Percentiles rank a stretch among this genome's conserved stretches.
These are phyloP conservation scores for Lyophyllum semitale DNA, from an alignment of 768 basidiomycete species.

Conservation along the genomic window DNA sequence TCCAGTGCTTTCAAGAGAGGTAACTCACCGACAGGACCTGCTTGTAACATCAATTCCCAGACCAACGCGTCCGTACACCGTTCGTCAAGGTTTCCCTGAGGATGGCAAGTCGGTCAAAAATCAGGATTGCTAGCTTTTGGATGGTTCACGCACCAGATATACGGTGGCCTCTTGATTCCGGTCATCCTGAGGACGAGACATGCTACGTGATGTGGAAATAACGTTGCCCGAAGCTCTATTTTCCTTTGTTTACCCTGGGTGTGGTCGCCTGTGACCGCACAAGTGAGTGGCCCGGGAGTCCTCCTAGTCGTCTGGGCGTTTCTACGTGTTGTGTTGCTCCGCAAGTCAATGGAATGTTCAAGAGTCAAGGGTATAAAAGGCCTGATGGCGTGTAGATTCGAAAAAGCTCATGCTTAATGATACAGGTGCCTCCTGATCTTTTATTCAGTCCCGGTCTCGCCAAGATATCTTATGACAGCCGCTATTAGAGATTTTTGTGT, in stretches of 20 bases:
- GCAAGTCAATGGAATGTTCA: constrained; percentile 54
- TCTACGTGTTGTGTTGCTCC: constrained; percentile 56
- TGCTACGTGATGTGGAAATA: constrained; percentile 24
- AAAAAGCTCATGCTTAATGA: no score
- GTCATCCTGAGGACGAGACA: constrained; percentile 82
- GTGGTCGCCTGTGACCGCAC: background rate
- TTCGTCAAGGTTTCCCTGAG: constrained; percentile 95
- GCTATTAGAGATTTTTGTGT: no score
- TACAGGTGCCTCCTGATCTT: no score
- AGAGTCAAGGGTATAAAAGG: constrained; percentile 68
- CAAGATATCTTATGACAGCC: no score
- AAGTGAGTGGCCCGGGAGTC: no score
- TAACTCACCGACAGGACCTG: constrained; percentile 92
- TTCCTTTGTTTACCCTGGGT: constrained; percentile 10
- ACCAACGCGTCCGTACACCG: constrained; percentile 90
- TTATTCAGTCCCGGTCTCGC: no score
- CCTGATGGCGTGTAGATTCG: constrained; percentile 77
- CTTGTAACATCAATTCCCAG: constrained; percentile 99
- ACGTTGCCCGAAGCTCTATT: constrained; percentile 5
- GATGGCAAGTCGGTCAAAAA: constrained; percentile 1
- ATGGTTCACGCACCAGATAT: constrained; percentile 59
- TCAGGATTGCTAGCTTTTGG: background rate
- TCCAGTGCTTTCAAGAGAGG: background rate
- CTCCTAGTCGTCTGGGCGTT: constrained; percentile 61
- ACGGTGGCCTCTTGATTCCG: constrained; percentile 92